Base-by-base conservation (phyloP, 2,329 filamentous ascomycete genomes). In the Penicillium thymicola region DNA sequence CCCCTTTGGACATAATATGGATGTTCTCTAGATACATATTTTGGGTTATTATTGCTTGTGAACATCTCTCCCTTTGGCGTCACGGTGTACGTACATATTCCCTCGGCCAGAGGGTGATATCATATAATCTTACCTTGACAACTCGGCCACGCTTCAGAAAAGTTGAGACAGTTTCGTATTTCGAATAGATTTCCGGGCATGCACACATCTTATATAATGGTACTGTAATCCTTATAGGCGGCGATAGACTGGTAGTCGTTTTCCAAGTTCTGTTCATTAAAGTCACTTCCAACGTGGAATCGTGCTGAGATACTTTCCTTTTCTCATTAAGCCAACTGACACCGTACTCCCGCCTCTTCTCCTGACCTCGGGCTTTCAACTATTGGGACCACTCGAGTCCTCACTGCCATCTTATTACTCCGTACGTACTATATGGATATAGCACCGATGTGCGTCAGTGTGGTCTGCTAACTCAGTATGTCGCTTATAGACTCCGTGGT, bases 1-100 rank as follows among this genome's bases (percentile, higher is more conserved):
- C 32, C 43, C 55, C 51, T 32, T 37, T 60, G 61, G 56, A 65
- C 42, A 64, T 62, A 61, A 60, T 59, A 44, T 51, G 48, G 27
- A 38, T 36, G 27, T 45, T 43, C 21, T 2, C 38, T 34, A 34
- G 11, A 44, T 32, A 25, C 40, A n/a, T 27, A 27, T 36, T n/a
- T 21, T 32, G 9, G 44, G 18, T 38, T 53, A 25, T 27, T 37
- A 48, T 47, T 40, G 32, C 38, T 13, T 32, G 30, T 51, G 16
- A 7, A 45, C 18, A 55, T 25, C 18, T 44, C 18, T 38, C 7
- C 5, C 2, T 34, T 36, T 25, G 28, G 5, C 8, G n/a, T n/a
- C 14, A 13, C 8, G n/a, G 21, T 11, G 14, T 34, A 11, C 28
- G 18, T 32, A 23, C 23, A 45, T 16, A 14, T 23, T 45, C 28